A percentile compares a stretch with the other conserved stretches of the same genome.
phyloP scores from a whole-genome alignment of 2,329 filamentous ascomycete genomes.

The Pseudopyrenochaeta lycopersici region DNA sequence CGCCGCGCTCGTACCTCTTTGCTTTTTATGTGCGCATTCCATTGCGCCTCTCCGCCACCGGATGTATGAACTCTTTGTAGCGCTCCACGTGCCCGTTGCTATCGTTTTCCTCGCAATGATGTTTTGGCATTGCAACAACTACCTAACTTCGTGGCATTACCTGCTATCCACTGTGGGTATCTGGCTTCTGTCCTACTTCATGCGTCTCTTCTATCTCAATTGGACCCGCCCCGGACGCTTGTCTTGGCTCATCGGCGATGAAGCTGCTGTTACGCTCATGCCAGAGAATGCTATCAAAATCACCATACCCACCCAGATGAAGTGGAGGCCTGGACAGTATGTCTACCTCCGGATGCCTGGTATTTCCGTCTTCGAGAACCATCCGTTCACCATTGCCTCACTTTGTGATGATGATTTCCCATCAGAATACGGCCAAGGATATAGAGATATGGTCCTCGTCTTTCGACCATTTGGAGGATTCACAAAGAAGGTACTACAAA shows the following conservation, averaged over 20 bases:
- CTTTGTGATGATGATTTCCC: constrained; percentile 93
- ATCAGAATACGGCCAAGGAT: constrained; percentile 87
- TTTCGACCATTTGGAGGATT: constrained; percentile 94
- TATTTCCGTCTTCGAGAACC: constrained; percentile 89
- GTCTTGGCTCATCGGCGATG: constrained; percentile 87
- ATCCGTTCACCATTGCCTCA: constrained; percentile 94
- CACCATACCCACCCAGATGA: constrained; percentile 91
- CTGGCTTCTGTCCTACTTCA: constrained; percentile 76
- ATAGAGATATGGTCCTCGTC: constrained; percentile 87
- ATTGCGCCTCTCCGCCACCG: constrained; percentile 78
- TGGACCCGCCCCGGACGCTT: constrained; percentile 83
- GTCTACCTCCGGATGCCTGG: constrained; percentile 94
- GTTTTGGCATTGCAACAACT: constrained; percentile 97
- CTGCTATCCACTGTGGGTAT: constrained; percentile 83
- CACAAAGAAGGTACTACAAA: constrained; percentile 83
- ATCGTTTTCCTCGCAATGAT: constrained; percentile 83
- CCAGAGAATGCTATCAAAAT: constrained; percentile 95
- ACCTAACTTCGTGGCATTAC: constrained; percentile 88
- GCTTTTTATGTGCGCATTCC: constrained; percentile 86
- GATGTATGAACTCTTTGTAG: constrained; percentile 86
- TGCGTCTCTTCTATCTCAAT: constrained; percentile 85
- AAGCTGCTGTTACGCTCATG: constrained; percentile 87
- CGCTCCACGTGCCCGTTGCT: constrained; percentile 82
- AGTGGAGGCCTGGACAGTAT: constrained; percentile 93
- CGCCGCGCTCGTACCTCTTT: constrained; percentile 80